Conservation (phyloP, 2,329 filamentous ascomycete species). For the Cercospora citrullina region DNA sequence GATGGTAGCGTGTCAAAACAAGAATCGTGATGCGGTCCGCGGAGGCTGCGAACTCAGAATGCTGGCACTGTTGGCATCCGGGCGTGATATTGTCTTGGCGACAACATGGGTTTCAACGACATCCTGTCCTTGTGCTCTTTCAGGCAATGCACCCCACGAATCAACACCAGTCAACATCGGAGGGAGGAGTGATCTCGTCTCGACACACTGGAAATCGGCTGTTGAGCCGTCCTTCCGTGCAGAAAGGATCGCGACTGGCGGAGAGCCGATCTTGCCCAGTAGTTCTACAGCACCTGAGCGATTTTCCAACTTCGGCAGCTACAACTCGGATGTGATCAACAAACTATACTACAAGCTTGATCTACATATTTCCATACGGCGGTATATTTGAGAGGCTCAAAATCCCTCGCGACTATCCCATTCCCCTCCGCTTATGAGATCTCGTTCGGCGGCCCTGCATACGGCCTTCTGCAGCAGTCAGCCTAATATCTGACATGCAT, state of each 20-base stretch:
- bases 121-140: neutral
- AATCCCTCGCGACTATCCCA: neutral
- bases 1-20: constrained; percentile 1
- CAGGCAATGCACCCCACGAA: neutral
- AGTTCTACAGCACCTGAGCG: neutral
- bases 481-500: neutral
- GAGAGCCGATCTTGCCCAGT: neutral
- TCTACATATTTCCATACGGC: neutral
- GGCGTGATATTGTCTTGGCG: neutral
- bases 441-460: neutral
- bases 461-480: neutral
- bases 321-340: neutral
- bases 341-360: neutral
- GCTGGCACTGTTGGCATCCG: neutral
- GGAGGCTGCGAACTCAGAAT: neutral
- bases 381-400: neutral
- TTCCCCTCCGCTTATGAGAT: neutral
- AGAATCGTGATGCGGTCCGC: constrained; percentile 1
- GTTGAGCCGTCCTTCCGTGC: neutral
- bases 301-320: neutral
- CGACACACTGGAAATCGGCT: neutral
- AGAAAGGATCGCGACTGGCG: neutral
- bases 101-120: neutral
- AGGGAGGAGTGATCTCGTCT: neutral
- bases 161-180: neutral